Evolutionary conservation across 176 grass and related monocot species (phyloP).

Genomic region (Eleusine indica): DNA sequence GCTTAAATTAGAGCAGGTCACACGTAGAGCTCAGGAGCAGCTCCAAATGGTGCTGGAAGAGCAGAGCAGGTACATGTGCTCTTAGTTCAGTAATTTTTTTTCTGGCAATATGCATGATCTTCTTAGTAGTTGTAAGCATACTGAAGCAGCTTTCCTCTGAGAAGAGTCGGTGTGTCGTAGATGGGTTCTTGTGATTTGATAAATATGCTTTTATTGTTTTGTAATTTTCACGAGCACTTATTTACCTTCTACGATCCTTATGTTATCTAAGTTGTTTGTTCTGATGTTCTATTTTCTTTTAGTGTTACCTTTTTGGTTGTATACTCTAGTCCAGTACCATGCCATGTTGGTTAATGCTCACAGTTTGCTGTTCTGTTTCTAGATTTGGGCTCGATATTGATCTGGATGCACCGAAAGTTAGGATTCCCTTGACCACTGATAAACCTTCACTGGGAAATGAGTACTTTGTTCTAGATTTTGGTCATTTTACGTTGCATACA

Average conservation of each 20-base stretch:
- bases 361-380: slow-evolving; percentile 39
- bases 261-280: slow-evolving; percentile 5
- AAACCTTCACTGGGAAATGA: slow-evolving; percentile 46
- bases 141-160: not conserved
- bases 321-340: slow-evolving; percentile 12
- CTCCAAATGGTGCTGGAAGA: slow-evolving; percentile 94
- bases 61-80: slow-evolving; percentile 78
- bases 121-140: not conserved
- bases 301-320: slow-evolving; percentile 5
- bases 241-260: not conserved
- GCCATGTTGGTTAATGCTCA: slow-evolving; percentile 32
- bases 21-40: slow-evolving; percentile 92
- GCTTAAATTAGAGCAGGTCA: slow-evolving; percentile 92
- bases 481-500: slow-evolving; percentile 97
- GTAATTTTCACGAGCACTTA: slow-evolving; percentile 1
- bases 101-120: not conserved
- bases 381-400: slow-evolving; percentile 98
- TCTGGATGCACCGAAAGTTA: slow-evolving; percentile 97
- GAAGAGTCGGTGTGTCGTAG: not conserved
- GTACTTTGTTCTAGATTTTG: slow-evolving; percentile 90
- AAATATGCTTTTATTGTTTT: not conserved
- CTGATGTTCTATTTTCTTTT: not conserved
- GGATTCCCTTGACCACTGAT: slow-evolving; percentile 65
- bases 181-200: slow-evolving; percentile 15
- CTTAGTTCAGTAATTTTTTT: slow-evolving; percentile 6